phyloP scores from a whole-genome alignment of 345 rosid genomes.

The Populus deltoides region DNA sequence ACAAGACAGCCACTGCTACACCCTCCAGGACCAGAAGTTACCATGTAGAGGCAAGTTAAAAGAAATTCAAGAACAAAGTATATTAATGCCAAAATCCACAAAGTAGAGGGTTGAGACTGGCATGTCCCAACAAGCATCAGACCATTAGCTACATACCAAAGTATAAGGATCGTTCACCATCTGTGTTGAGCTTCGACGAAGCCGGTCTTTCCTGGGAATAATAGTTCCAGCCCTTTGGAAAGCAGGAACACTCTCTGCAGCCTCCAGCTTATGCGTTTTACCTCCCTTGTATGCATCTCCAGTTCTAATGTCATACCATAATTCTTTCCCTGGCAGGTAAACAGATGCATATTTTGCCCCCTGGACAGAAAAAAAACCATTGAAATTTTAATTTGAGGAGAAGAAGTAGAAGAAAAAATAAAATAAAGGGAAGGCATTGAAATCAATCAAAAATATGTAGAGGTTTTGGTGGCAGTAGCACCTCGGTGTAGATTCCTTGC shows the following conservation, averaged over 20 bases:
- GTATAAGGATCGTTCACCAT: slow-evolving; percentile 93
- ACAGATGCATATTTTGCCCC: slow-evolving; percentile 64
- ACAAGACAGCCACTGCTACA: neutral
- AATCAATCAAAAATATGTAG: slow-evolving; percentile 4
- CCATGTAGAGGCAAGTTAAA: neutral
- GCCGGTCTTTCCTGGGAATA: slow-evolving; percentile 85
- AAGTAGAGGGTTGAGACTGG: neutral
- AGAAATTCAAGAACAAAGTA: neutral
- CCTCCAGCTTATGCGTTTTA: slow-evolving; percentile 62
- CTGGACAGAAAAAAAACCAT: slow-evolving; percentile 34
- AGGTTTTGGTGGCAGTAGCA: slow-evolving; percentile 20
- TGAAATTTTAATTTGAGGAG: neutral
- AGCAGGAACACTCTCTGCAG: slow-evolving; percentile 80
- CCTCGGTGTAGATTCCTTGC: slow-evolving; percentile 92
- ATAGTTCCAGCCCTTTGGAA: slow-evolving; percentile 97
- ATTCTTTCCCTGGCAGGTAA: slow-evolving; percentile 86
- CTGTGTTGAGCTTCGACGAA: slow-evolving; percentile 89
- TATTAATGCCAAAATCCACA: neutral
- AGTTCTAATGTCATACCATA: slow-evolving; percentile 82
- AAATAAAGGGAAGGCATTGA: neutral
- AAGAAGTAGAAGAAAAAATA: slow-evolving; percentile 3
- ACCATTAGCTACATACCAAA: slow-evolving; percentile 51
- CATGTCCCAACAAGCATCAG: neutral
- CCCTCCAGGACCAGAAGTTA: neutral
- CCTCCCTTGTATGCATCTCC: slow-evolving; percentile 69